A percentile compares a stretch with the other conserved stretches of the same genome.
These are phyloP conservation scores for Quercus variabilis DNA, from an alignment of 306 rosid species.

Conservation along the genomic window DNA sequence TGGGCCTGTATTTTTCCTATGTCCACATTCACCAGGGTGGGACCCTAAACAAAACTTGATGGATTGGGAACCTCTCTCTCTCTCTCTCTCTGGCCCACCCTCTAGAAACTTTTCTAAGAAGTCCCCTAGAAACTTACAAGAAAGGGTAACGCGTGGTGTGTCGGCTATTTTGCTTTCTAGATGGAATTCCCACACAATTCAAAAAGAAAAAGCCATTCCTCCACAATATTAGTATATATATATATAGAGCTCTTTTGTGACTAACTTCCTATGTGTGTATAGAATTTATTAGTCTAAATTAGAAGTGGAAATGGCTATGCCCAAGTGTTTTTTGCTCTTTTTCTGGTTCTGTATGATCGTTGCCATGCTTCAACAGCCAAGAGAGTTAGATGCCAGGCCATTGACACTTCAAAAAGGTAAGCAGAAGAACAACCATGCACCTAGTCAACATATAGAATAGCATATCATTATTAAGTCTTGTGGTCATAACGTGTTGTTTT, in stretches of 20 bases:
- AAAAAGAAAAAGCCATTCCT: background rate
- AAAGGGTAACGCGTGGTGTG: background rate
- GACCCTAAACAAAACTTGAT: background rate
- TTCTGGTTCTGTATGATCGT: background rate
- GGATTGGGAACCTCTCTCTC: too few species aligned
- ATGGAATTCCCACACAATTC: background rate
- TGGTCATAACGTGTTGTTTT: too few species aligned
- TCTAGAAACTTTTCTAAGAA: background rate
- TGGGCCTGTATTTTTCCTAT: background rate
- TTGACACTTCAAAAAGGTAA: conserved; percentile 5
- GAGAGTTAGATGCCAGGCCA: background rate
- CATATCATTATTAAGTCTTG: too few species aligned
- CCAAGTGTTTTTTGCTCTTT: background rate
- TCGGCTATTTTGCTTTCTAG: background rate
- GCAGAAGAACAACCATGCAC: background rate
- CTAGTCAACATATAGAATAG: background rate
- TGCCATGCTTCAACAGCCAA: background rate
- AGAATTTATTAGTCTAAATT: background rate
- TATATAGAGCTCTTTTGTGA: background rate
- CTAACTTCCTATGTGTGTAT: background rate
- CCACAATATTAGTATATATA: background rate
- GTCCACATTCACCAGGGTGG: background rate
- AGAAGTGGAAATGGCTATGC: background rate
- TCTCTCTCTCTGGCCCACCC: background rate
- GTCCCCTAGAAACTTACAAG: background rate